A percentile compares a stretch with the other conserved stretches of the same genome.
Evolutionary conservation across 768 basidiomycete genomes (phyloP).

Genomic region (Pleurotus djamor): DNA sequence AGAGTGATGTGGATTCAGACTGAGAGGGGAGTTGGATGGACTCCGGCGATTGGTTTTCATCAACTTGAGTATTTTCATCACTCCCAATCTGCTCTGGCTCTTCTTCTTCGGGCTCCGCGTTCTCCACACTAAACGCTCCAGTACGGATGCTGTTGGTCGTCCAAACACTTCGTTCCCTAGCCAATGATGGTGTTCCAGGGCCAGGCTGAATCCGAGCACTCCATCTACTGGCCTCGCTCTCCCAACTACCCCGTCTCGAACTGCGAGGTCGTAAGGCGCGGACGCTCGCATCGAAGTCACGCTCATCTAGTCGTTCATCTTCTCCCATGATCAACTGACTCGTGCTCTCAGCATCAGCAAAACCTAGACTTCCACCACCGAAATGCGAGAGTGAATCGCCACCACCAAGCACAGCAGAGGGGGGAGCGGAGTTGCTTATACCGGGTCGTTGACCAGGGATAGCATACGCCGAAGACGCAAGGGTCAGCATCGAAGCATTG

Average conservation of each 20-base stretch:
- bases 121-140: constrained; percentile 51
- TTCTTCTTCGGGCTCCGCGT: constrained; percentile 22
- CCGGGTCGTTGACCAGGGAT: constrained; percentile 56
- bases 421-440: constrained; percentile 39
- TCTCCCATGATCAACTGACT: constrained; percentile 69
- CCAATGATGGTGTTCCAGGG: constrained; percentile 41
- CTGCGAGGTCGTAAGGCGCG: constrained; percentile 86
- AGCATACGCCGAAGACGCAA: constrained; percentile 92
- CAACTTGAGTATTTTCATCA: constrained; percentile 22
- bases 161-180: constrained; percentile 58
- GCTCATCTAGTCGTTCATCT: constrained; percentile 60
- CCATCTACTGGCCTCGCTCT: constrained; percentile 87
- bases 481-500: constrained; percentile 89
- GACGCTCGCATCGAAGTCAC: constrained; percentile 85
- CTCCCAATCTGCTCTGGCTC: constrained; percentile 20
- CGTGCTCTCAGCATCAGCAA: constrained; percentile 62
- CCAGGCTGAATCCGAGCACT: constrained; percentile 65
- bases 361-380: constrained; percentile 44
- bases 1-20: background rate
- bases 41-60: background rate
- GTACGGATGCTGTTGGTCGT: constrained; percentile 60
- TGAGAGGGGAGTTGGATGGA: background rate
- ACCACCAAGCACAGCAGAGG: constrained; percentile 47
- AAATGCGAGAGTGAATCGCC: constrained; percentile 73
- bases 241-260: constrained; percentile 89